Evolutionary conservation across 768 basidiomycete genomes (phyloP), one percentile per base, ranked within the genome.

Genomic region (Leucosporidium scottii): DNA sequence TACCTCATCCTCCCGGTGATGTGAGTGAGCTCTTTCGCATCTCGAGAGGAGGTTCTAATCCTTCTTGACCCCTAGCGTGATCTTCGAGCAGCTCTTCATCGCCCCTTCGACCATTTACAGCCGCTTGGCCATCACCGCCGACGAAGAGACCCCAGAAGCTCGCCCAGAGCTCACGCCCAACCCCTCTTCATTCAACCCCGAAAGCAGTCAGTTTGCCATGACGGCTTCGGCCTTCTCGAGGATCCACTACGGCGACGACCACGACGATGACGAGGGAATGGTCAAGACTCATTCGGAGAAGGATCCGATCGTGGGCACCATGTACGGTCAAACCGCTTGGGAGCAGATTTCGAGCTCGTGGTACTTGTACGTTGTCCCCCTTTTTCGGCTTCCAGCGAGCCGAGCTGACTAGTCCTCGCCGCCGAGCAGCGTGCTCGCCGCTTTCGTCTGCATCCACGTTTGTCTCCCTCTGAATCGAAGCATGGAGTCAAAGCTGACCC

Each of bases 41-140:
- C 25, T 61, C 63, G 20, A 53, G 34, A 13, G 58, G 10, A 64
- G 18, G 58, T 59, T 1, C 36, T 31, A 28, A 44, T 34, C 49
- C 9, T 27, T 12, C 7, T 6, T 27, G 39, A 8, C 15, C 18
- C 28, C 1, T 58, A 80, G 78, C 1, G 68, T 80, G 51, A 72
- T 79, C 68, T 56, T 78, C 34, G 72, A 79, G 59, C 79, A 79
- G 66, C 59, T 78, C 48, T 63, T 75, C 20, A 70, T 79, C 57
- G 79, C 74, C 12, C 78, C 79, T 0, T 28, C 64, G 3, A 51
- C 30, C 23, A 74, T 74, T 27, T 80, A 79, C 68, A 53, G 55
- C n/a, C 70, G 77, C 4, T 23, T 54, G 31, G 61, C 72, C 30
- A 49, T 53, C 15, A 57, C 23, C 30, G 62, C 36, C 50, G 62